Base-by-base conservation (phyloP, 495 filamentous ascomycete genomes). In the Aspergillus carlsbadensis region DNA sequence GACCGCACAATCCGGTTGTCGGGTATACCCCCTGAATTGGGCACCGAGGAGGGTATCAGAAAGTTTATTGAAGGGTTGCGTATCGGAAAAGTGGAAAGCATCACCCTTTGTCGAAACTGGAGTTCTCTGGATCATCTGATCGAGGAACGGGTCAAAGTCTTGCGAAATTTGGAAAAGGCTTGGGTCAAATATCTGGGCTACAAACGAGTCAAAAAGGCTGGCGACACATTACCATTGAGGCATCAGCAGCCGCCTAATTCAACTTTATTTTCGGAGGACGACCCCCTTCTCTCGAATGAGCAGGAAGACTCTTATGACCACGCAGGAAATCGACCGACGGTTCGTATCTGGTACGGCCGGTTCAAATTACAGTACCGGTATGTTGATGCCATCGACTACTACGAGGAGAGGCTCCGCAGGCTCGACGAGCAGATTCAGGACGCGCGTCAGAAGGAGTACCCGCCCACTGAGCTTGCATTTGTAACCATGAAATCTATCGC, bases 401-500 rank as follows among this genome's bases (percentile, higher is more conserved):
- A 88, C 65, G 87, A 92, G 60, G 90, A 95, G 64, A 87, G 87
- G 62, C 78, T 98, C n/a, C 86, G 87, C 14, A 82, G 79, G 26
- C 66, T 94, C 6, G 93, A 98, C 56, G 90, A 92, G 39, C 78
- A 87, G 62, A 92, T 99, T 39, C 67, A 68, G 18, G 68, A 59
- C 14, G 84, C 88, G 0, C 82, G 95, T 22, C 81, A 82, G 60
- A 92, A 92, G 66, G 84, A 87, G 14, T 97, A 89, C 65, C 72
- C 78, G 8, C 80, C 95, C 2, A 91, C 84, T 0, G 85, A 92
- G 39, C 76, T 95, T 33, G 95, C 95, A 6, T 98, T 98, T 68
- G 91, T 99, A 31, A 97, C 95, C 1, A 92, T 99, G 89, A 87
- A 96, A 69, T 96, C 91, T 15, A 91, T 93, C 56, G 88, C 91